Evolutionary conservation across 345 rosid species (phyloP).

Genomic region (Populus deltoides): DNA sequence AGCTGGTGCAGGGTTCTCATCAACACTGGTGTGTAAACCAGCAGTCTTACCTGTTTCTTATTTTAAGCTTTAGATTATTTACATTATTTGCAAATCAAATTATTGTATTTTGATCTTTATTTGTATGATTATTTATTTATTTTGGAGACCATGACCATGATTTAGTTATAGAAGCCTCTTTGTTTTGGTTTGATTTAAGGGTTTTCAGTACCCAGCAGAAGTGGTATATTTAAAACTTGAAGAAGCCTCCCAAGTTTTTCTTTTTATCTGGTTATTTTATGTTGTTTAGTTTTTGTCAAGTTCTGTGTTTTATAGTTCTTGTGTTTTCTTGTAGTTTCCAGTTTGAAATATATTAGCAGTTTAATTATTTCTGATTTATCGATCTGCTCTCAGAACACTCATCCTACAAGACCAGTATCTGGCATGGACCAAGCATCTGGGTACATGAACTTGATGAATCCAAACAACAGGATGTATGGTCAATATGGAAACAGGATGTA

Average conservation of each 20-base stretch:
- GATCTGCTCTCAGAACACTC: constrained; percentile 28
- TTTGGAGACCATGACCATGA: background rate
- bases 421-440: constrained; percentile 45
- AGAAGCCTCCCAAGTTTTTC: background rate
- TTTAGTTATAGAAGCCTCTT: background rate
- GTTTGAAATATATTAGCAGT: background rate
- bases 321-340: background rate
- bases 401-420: constrained; percentile 39
- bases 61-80: background rate
- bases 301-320: background rate
- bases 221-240: background rate
- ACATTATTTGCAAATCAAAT: background rate
- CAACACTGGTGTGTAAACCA: constrained; percentile 6
- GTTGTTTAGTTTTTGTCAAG: background rate
- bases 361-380: background rate
- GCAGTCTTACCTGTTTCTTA: background rate
- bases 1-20: constrained; percentile 25
- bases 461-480: constrained; percentile 49
- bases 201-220: background rate
- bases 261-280: background rate
- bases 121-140: background rate
- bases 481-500: constrained; percentile 55
- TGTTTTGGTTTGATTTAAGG: background rate
- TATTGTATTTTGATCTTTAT: background rate
- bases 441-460: constrained; percentile 46